Evolutionary conservation across 148 eudicot species (phyloP), one percentile per base, ranked within the genome.

Genomic region (Spergularia bocconei): DNA sequence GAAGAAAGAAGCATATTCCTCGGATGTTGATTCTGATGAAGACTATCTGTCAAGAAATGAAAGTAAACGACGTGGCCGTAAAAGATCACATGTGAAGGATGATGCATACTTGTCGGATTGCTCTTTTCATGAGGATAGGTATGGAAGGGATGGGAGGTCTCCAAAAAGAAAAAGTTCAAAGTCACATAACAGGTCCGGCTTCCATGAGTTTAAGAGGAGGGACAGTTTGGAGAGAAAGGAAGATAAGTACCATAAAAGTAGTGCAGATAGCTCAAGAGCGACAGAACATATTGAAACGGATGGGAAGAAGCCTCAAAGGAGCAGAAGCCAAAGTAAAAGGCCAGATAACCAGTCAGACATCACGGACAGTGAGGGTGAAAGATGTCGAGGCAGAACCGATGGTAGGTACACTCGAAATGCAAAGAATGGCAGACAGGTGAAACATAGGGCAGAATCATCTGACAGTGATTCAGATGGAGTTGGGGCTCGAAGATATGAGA

Each of bases 341-440:
- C 11, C 71, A 70, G 58, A 51, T 2, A 52, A 70, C 13, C 68
- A 69, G 61, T 61, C 68, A 51, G 69, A 58, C 19, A 12, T 38
- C 69, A 69, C 63, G 25, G 71, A 63, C 55, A 71, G 44, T 6
- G 80, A 78, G 55, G 63, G 70, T 44, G 75, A 63, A 39, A 64
- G 20, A 53, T 20, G 6, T 33, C 39, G 10, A 16, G 47, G 56
- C 17, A 78, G 67, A 54, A 62, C 64, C 20, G 77, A 77, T 15
- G 65, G 47, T 56, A 81, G 69, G 59, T 41, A 11, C 54, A 73
- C 44, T 59, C 71, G 52, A 71, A 38, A 73, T 67, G 71, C 57
- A 69, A 67, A 6, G 47, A 61, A 56, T 36, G 52, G 57, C 53
- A 76, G 67, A 58, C 13, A 21, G 16, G 21, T 25, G 69, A 76